Evolutionary conservation across 2,329 filamentous ascomycete genomes (phyloP).

Genomic region (Penicillium sp.): DNA sequence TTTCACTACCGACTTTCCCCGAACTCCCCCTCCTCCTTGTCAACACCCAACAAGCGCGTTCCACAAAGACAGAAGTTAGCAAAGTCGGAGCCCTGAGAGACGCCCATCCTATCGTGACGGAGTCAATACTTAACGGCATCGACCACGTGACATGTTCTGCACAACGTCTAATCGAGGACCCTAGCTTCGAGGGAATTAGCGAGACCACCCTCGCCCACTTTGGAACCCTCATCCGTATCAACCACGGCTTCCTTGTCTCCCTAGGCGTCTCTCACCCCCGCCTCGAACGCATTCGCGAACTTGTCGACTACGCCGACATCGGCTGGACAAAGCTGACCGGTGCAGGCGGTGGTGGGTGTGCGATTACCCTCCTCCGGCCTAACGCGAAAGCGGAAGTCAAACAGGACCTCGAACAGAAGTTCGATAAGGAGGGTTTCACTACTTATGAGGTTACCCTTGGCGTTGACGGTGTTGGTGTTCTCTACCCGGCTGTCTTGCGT

Average conservation of each 20-base stretch:
- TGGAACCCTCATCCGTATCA: slow-evolving; percentile 83
- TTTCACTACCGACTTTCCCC: slow-evolving; percentile 74
- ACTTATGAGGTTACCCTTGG: slow-evolving; percentile 84
- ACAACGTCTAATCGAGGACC: slow-evolving; percentile 47
- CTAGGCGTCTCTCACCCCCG: slow-evolving; percentile 90
- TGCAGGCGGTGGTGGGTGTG: slow-evolving; percentile 89
- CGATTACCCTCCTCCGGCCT: slow-evolving; percentile 78
- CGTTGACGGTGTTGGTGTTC: slow-evolving; percentile 83
- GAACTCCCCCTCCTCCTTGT: slow-evolving; percentile 83
- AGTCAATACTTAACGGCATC: slow-evolving; percentile 74
- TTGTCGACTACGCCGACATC: slow-evolving; percentile 79
- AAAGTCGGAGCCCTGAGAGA: slow-evolving; percentile 70
- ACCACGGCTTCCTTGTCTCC: slow-evolving; percentile 84
- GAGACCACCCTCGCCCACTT: slow-evolving; percentile 60
- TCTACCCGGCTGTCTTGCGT: slow-evolving; percentile 84
- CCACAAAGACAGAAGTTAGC: slow-evolving; percentile 72
- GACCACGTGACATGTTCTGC: slow-evolving; percentile 55
- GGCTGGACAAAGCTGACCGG: slow-evolving; percentile 98
- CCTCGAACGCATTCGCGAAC: slow-evolving; percentile 79
- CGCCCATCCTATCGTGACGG: slow-evolving; percentile 66
- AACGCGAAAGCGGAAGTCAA: slow-evolving; percentile 51
- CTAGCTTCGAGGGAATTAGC: slow-evolving; percentile 59
- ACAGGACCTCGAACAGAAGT: slow-evolving; percentile 54
- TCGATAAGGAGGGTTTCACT: slow-evolving; percentile 64
- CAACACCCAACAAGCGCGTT: slow-evolving; percentile 79